Conservation (phyloP, 1,139 yeast species). For the Lodderomyces metapsilosis region DNA sequence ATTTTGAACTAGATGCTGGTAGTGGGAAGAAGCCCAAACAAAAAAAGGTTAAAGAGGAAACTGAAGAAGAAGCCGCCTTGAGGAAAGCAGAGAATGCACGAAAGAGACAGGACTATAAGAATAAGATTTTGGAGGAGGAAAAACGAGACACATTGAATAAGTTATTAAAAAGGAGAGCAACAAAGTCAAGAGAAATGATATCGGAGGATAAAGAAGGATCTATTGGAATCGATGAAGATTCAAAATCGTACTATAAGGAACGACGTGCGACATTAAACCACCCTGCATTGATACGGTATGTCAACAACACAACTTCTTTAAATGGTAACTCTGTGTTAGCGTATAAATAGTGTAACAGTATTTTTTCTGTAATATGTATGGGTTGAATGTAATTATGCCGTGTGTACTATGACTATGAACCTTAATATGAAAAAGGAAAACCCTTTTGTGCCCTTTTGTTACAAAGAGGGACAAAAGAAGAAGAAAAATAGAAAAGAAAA, state of each 20-base stretch:
- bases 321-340: conserved; percentile 22
- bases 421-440: too few relatives aligned
- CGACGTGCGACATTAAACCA: conserved; percentile 37
- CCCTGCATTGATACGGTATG: conserved; percentile 32
- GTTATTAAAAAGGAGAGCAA: conserved; percentile 79
- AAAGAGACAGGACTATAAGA: conserved; percentile 81
- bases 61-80: conserved; percentile 82
- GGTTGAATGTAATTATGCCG: too few relatives aligned
- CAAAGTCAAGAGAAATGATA: conserved; percentile 49
- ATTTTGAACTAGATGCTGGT: conserved; percentile 27
- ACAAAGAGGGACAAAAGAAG: neutral
- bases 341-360: conserved; percentile 11
- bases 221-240: conserved; percentile 32
- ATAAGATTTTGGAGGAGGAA: conserved; percentile 84
- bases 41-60: conserved; percentile 47
- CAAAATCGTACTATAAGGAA: conserved; percentile 26
- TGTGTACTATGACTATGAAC: too few relatives aligned
- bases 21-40: conserved; percentile 23
- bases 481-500: too few relatives aligned
- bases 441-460: too few relatives aligned
- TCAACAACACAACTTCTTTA: conserved; percentile 19
- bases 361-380: too few relatives aligned
- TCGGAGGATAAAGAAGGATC: conserved; percentile 31
- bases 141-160: conserved; percentile 88
- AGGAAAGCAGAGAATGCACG: conserved; percentile 88